Evolutionary conservation across 495 filamentous ascomycete species (phyloP), one percentile per base, ranked within the genome.

Genomic region (Lasiosphaeriaceae sp.): DNA sequence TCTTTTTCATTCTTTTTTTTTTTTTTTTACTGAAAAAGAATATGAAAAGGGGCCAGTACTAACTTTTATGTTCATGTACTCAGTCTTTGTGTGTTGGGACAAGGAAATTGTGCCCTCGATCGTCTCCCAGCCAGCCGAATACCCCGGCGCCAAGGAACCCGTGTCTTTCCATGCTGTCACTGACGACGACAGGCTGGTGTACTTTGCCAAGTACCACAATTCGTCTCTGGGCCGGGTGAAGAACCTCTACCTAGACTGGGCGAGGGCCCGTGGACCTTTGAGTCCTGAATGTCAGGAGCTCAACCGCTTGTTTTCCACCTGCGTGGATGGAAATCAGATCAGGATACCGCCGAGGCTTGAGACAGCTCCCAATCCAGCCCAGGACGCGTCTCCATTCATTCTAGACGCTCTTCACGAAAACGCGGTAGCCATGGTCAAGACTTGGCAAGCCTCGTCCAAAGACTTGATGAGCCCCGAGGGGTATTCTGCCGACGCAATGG

Each of bases 81-180:
- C n/a, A 80, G 77, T 80, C 48, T 80, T 81, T 47, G 79, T 82
- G 7, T 75, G 68, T 34, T 80, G 79, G 79, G 79, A 82, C 61
- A 57, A 57, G 14, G 77, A 82, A 31, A 53, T 81, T 12, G 68
- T 82, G 5, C 79, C 79, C 22, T 60, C 60, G 2, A 74, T 60
- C 1, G 31, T 82, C 2, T 65, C 75, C 11, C 60, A 78, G 43
- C 64, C 78, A 7, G 78, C 78, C 34, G 48, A 64, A 23, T 81
- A 81, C 59, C 75, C 77, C 49, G 78, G 73, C 1, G 71, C 47
- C n/a, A 71, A 67, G 50, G 78, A 81, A 53, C 69, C 70, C 9
- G 34, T 77, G 2, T 66, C 54, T 9, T 80, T 80, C 51, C 70
- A 66, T 9, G 43, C 65, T 11, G 71, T 81, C 17, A 80, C 74